Conservation (phyloP, 2,329 filamentous ascomycete species). For the Aspergillus ochraceoroseus region DNA sequence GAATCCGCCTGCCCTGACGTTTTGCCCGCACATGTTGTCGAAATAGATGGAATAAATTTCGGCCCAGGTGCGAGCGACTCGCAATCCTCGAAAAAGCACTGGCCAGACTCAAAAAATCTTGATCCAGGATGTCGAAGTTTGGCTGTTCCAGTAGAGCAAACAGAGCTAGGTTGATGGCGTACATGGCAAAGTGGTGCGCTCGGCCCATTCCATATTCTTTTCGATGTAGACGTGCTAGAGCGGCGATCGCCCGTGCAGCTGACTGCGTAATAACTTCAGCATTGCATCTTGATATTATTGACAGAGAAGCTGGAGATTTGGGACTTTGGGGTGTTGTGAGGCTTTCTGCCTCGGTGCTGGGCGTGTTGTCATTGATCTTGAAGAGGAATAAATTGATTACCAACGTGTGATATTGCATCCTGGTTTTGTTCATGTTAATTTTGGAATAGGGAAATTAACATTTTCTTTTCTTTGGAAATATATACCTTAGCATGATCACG, state of each 20-base stretch:
- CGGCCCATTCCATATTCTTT: constrained; percentile 34
- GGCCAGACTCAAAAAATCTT: constrained; percentile 33
- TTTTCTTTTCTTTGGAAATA: neutral
- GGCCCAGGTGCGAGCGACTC: constrained; percentile 32
- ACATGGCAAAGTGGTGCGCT: constrained; percentile 37
- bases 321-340: constrained; percentile 31
- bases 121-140: constrained; percentile 32
- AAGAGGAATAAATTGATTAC: constrained; percentile 37
- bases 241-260: constrained; percentile 32
- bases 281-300: constrained; percentile 24
- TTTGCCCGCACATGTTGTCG: constrained; percentile 32
- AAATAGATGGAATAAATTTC: constrained; percentile 37
- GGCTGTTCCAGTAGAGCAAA: constrained; percentile 32
- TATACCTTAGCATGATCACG: constrained; percentile 22
- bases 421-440: constrained; percentile 9
- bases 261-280: constrained; percentile 23
- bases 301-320: constrained; percentile 17
- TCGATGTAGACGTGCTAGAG: constrained; percentile 29
- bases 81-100: constrained; percentile 35
- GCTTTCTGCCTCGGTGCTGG: constrained; percentile 18
- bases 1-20: constrained; percentile 29
- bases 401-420: constrained; percentile 36
- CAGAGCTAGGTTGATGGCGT: constrained; percentile 37
- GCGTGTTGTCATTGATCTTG: constrained; percentile 19
- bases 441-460: neutral